Base-by-base conservation (phyloP, 805 yeast genomes). In the Vanderwaltozyma verrucispora region DNA sequence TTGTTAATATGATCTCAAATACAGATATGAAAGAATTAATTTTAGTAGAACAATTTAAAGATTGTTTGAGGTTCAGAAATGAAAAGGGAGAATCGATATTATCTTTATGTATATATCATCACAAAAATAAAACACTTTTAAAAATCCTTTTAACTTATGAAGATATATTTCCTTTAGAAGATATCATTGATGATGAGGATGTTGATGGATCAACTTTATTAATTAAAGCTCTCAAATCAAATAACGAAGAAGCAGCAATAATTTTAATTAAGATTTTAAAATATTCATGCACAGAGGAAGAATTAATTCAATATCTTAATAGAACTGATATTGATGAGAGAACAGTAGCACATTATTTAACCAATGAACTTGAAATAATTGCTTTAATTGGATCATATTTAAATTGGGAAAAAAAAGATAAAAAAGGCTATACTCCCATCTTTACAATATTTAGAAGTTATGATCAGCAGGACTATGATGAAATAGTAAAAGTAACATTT, bases 371-470 rank as follows among this genome's bases (percentile, higher is more conserved):
- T 16, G 60, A 65, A 2, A 56, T 82, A 1, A 68, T 85, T 12
- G 51, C 62, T 1, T 51, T 49, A 13, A 54, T 86, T 10, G 94
- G 94, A 0, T 53, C 53, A 1, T 69, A 64, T 31, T 62, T 87
- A 5, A 67, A 83, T 48, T 89, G 96, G 96, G 67, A 64, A 6
- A 53, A 59, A 12, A 70, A 69, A 36, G 96, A 88, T 52, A 44
- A 49, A 11, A 74, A 71, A 41, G 74, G 78, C 0, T 84, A 82
- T 47, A 84, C 96, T 0, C 94, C 96, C n/a, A 60, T 89, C 9
- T 75, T 81, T 56, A 71, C 85, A 2, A 59, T 84, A 3, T 76
- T 85, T 45, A 62, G 95, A 38, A 75, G 87, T 45, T 88, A 88
- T 57, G 96, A 87, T 54, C 87, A 82, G 45, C 62, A 72, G 0